Evolutionary conservation across 768 basidiomycete genomes (phyloP), one percentile per base, ranked within the genome.

Genomic region (Lactarius tabidus): DNA sequence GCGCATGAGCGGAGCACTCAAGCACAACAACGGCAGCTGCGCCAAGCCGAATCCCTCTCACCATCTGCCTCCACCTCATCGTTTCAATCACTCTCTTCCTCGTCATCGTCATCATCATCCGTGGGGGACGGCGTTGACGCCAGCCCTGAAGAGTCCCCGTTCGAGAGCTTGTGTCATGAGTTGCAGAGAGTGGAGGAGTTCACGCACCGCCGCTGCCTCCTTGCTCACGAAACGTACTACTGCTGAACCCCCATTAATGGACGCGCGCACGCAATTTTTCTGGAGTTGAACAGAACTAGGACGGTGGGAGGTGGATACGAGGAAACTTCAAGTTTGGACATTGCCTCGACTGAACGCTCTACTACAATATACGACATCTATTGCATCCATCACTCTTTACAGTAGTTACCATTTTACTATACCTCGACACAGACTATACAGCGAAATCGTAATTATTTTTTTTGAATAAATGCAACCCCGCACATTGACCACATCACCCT

Each of bases 141-240:
- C 4, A 38, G 20, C 9, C n/a, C 18, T 17, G 31, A 33, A 39
- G 26, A 26, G 20, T 54, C 51, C 14, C 57, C 56, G 23, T 66
- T 62, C 33, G 65, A 66, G 39, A 57, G 51, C 39, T 45, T 66
- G 51, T 66, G 65, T 6, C 56, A 31, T 33, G 65, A 43, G 41
- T 6, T 66, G 39, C 65, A 39, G 17, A 52, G 60, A 39, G 61
- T 53, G 31, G 65, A 66, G 31, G 33, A 52, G 15, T 57, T 60
- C 36, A 36, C 62, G 26, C 28, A 33, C 28, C 53, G 26, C 28
- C 53, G 26, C 9, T 38, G 26, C 57, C 59, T 57, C 55, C 14
- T 18, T 20, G 29, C 60, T 23, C 51, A 39, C 20, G 51, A 51
- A 6, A 6, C n/a, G 23, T 23, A 48, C 2, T 53, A n/a, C 18